These are phyloP conservation scores for Solanum virginianum DNA, from an alignment of 257 asterid genomes.

Conservation along the genomic window DNA sequence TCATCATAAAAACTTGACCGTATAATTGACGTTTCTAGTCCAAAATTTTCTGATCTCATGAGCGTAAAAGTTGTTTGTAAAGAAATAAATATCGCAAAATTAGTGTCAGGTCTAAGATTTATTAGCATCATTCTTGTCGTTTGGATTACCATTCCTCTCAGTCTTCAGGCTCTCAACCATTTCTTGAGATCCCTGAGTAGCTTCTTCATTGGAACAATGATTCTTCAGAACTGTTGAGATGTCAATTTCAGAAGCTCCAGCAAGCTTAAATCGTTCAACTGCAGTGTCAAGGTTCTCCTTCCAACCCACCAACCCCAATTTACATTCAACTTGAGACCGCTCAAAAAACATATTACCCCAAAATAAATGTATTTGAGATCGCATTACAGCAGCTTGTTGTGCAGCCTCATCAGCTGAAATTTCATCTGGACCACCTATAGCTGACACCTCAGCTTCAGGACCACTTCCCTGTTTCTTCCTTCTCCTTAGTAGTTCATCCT, in stretches of 20 bases:
- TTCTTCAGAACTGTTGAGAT: slow-evolving; percentile 58
- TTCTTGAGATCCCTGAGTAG: slow-evolving; percentile 17
- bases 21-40: not conserved
- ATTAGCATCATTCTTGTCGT: not conserved
- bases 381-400: slow-evolving; percentile 80
- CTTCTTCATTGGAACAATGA: slow-evolving; percentile 63
- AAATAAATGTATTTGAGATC: slow-evolving; percentile 78
- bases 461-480: slow-evolving; percentile 48
- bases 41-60: not conserved
- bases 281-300: slow-evolving; percentile 66
- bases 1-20: not conserved
- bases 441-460: slow-evolving; percentile 32
- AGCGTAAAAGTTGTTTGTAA: not conserved
- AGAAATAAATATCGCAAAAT: not conserved
- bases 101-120: not conserved
- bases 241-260: slow-evolving; percentile 89
- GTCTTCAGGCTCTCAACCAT: slow-evolving; percentile 14
- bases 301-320: slow-evolving; percentile 65
- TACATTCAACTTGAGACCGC: slow-evolving; percentile 72
- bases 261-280: slow-evolving; percentile 62
- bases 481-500: slow-evolving; percentile 48
- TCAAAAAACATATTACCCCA: slow-evolving; percentile 96
- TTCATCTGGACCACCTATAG: slow-evolving; percentile 21
- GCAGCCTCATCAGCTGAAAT: slow-evolving; percentile 59
- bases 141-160: not conserved